Conservation (phyloP, 164 flowering plant species). For the Vitis cinerea region DNA sequence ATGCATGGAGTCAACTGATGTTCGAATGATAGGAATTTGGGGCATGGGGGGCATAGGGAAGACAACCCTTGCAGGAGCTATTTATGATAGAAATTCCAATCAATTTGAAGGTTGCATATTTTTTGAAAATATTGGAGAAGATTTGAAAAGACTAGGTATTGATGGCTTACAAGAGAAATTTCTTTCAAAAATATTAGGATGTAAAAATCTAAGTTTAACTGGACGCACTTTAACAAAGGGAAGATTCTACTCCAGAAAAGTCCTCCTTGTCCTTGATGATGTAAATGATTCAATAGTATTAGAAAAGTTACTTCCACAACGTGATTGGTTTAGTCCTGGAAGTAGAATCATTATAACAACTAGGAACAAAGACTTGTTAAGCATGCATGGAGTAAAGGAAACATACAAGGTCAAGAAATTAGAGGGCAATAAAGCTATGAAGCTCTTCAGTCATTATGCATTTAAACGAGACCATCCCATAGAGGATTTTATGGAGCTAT, state of each 20-base stretch:
- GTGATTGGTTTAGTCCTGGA: constrained; percentile 2
- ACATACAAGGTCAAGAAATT: constrained; percentile 2
- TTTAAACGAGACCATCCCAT: not conserved
- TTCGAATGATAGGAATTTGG: no score
- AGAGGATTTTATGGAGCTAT: not conserved
- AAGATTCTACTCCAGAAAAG: not conserved
- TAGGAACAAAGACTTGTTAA: constrained; percentile 2
- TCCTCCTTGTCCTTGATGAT: constrained; percentile 3
- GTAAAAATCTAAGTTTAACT: not conserved
- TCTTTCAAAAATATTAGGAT: not conserved
- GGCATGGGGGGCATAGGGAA: constrained; percentile 5
- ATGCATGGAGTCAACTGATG: no score
- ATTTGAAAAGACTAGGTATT: not conserved
- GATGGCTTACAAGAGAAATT: not conserved
- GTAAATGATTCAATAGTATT: not conserved
- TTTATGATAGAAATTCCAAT: not conserved
- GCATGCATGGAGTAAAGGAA: not conserved
- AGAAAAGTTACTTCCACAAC: not conserved
- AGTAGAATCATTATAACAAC: constrained; percentile 18
- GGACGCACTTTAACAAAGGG: no score
- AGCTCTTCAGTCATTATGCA: constrained; percentile 11
- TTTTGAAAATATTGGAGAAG: not conserved
- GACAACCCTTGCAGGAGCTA: not conserved
- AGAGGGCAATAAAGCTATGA: constrained; percentile 1
- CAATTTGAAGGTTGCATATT: not conserved